These are phyloP conservation scores for Fusarium denticulatum DNA, from an alignment of 2,329 filamentous ascomycete genomes.

Conservation along the genomic window DNA sequence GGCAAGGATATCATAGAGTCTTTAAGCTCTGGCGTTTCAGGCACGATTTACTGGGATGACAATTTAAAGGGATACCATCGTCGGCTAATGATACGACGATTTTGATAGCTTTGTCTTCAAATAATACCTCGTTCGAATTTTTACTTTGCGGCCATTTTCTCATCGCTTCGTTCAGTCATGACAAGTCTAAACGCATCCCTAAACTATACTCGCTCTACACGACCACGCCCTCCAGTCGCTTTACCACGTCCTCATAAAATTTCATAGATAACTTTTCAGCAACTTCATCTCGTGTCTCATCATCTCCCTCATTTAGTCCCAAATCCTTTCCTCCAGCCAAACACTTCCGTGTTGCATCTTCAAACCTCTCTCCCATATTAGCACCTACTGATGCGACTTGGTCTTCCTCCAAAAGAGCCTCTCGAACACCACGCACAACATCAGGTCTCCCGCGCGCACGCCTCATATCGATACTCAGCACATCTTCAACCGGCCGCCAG, in stretches of 20 bases:
- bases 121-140: neutral
- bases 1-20: neutral
- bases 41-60: conserved; percentile 13
- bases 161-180: neutral
- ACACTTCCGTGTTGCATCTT: conserved; percentile 51
- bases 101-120: neutral
- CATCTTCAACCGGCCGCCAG: conserved; percentile 58
- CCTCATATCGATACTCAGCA: conserved; percentile 53
- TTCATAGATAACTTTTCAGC: conserved; percentile 52
- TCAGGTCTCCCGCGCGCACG: conserved; percentile 49
- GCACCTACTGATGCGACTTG: conserved; percentile 49
- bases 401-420: conserved; percentile 45
- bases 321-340: conserved; percentile 51
- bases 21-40: conserved; percentile 39
- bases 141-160: neutral
- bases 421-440: conserved; percentile 50
- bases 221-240: conserved; percentile 51
- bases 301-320: conserved; percentile 49
- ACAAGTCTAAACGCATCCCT: neutral
- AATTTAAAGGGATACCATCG: neutral
- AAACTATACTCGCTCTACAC: conserved; percentile 39
- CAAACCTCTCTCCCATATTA: conserved; percentile 54
- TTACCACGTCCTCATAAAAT: conserved; percentile 58
- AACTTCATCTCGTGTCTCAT: conserved; percentile 54
- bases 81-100: conserved; percentile 16